A percentile compares a stretch with the other conserved stretches of the same genome.
Conservation (phyloP, 2,329 filamentous ascomycete genomes). For the Fusarium sp. region DNA sequence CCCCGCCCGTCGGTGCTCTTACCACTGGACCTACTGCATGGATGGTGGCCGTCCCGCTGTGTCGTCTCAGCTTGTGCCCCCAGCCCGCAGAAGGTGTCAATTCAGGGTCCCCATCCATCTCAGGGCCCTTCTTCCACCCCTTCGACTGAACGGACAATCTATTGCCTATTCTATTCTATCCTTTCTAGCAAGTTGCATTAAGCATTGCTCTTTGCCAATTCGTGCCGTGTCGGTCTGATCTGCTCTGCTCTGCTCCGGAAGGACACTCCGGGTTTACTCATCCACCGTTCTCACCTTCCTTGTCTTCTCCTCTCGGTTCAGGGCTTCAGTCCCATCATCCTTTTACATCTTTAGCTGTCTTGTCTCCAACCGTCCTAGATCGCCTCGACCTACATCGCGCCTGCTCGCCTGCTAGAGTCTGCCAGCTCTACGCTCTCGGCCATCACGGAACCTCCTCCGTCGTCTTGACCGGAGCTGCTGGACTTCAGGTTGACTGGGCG, state of each 20-base stretch:
- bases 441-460: background rate
- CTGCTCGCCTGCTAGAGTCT: background rate
- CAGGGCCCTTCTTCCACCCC: conserved; percentile 17
- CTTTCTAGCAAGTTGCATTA: conserved; percentile 28
- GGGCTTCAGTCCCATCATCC: conserved; percentile 9
- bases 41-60: conserved; percentile 14
- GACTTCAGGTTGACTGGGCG: background rate
- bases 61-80: conserved; percentile 19
- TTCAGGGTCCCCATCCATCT: conserved; percentile 39
- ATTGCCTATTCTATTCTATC: conserved; percentile 35
- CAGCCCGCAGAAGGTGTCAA: conserved; percentile 37
- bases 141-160: conserved; percentile 27
- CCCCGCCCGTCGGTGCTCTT: conserved; percentile 28
- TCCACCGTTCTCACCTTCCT: background rate
- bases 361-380: conserved; percentile 1
- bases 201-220: conserved; percentile 5
- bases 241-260: background rate
- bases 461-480: background rate
- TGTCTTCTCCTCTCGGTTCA: conserved; percentile 5
- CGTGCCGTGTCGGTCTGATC: background rate
- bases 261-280: conserved; percentile 3
- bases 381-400: background rate
- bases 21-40: conserved; percentile 11
- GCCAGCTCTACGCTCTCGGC: background rate
- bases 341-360: background rate